Base-by-base conservation (phyloP, 805 yeast species). In the Metschnikowia vanudenii region DNA sequence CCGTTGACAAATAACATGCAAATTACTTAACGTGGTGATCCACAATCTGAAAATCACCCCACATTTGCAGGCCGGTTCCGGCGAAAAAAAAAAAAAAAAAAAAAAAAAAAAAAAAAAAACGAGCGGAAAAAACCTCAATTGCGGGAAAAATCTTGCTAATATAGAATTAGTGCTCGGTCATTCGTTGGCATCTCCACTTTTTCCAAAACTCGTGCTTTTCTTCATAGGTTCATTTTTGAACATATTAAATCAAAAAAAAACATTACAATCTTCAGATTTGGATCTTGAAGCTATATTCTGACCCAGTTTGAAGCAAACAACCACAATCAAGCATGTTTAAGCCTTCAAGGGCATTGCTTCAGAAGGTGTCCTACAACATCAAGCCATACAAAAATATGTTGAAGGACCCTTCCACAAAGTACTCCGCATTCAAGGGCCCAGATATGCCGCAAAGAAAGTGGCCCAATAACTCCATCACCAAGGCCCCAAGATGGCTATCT, bases 401-500 rank as follows among this genome's bases (percentile, higher is more conserved):
- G 43, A 78, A 68, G 54, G 89, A 85, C 53, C 91, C 92, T 2
- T 79, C 85, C 22, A 55, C 55, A 26, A 85, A 85, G 63, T 85
- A 85, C 64, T 68, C 68, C 16, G 70, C 84, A 18, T 80, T 79
- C 55, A 71, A 75, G 46, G 78, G 80, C 24, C 72, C 84, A 32
- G 61, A 75, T 16, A 68, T 85, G 45, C 78, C 80, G 22, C 76
- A 83, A 61, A 75, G 92, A 64, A 75, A 78, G 37, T 85, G 92
- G 92, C 92, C 92, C 17, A 68, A 75, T 55, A 81, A 80, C 39
- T 65, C 74, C 38, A 81, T 85, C 57, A 76, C 78, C 40, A 82
- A 81, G 62, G 85, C 90, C 4, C 92, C 92, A 51, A 74, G 90
- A 61, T 85, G 92, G 92, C 73, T 85, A 45, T 80, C 88, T 8